phyloP scores from a whole-genome alignment of 176 grass and related monocot species.

The Oryza meyeriana region DNA sequence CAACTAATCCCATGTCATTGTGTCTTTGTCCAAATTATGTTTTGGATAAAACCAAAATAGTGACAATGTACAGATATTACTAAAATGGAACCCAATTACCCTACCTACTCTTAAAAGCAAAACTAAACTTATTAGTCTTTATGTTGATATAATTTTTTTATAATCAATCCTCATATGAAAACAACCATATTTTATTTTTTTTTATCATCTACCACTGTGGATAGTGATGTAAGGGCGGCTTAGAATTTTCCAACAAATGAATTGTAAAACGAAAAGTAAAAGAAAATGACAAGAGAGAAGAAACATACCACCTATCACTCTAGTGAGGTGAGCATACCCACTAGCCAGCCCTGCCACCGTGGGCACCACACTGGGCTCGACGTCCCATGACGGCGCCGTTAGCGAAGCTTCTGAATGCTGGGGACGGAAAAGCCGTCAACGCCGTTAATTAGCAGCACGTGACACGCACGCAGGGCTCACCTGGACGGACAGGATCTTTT shows the following conservation, averaged over 20 bases:
- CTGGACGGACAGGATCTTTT: constrained; percentile 4
- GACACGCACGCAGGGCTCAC: background rate
- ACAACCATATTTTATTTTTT: background rate
- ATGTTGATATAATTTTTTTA: background rate
- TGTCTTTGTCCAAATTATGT: background rate
- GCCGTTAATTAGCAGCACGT: constrained; percentile 22
- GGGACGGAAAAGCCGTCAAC: background rate
- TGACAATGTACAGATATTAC: background rate
- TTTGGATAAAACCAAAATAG: no score
- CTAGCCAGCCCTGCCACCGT: background rate
- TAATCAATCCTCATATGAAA: background rate
- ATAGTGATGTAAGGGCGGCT: background rate
- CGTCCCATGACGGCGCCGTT: constrained; percentile 4
- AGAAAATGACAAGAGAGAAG: background rate
- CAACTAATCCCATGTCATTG: background rate
- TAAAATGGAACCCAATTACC: background rate
- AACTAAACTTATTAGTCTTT: background rate
- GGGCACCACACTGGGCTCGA: background rate
- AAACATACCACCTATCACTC: background rate
- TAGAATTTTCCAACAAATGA: background rate
- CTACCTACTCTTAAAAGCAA: background rate
- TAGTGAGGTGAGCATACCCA: background rate
- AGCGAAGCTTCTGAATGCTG: constrained; percentile 32
- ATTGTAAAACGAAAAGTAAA: background rate
- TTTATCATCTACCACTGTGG: background rate